Conservation (phyloP, 805 yeast species). For the Yamadazyma insecticola region DNA sequence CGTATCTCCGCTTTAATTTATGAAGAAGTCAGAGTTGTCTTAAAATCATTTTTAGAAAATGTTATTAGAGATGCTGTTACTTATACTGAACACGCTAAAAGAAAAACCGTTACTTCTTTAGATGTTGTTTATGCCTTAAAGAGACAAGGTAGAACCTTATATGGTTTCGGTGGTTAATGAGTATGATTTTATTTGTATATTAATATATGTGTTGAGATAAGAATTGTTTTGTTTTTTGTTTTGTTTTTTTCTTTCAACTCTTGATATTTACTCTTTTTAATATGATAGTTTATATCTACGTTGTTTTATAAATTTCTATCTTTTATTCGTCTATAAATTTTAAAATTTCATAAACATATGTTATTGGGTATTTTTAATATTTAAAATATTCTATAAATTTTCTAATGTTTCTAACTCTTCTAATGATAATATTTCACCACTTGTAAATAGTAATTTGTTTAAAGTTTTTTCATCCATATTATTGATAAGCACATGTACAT, state of each 20-base stretch:
- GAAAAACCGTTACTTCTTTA: conserved; percentile 98
- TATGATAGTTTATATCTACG: not conserved
- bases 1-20: conserved; percentile 98
- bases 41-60: conserved; percentile 92
- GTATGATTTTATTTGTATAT: conserved; percentile 2
- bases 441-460: conserved; percentile 10
- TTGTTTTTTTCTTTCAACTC: not conserved
- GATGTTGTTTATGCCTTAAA: conserved; percentile 98
- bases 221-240: conserved; percentile 1
- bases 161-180: conserved; percentile 98
- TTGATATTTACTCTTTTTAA: not conserved
- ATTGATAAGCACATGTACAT: conserved; percentile 59
- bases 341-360: too few relatives aligned
- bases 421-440: conserved; percentile 13
- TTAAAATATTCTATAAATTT: conserved; percentile 1
- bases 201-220: conserved; percentile 5
- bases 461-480: conserved; percentile 27
- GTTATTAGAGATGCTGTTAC: conserved; percentile 99
- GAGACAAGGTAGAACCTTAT: conserved; percentile 99
- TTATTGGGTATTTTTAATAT: too few relatives aligned
- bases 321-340: too few relatives aligned
- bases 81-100: conserved; percentile 99
- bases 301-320: too few relatives aligned
- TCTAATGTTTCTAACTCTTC: conserved; percentile 6
- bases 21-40: conserved; percentile 97